A percentile compares a stretch with the other conserved stretches of the same genome.
phyloP scores from a whole-genome alignment of 768 basidiomycete genomes.

The Pholiota microspora region DNA sequence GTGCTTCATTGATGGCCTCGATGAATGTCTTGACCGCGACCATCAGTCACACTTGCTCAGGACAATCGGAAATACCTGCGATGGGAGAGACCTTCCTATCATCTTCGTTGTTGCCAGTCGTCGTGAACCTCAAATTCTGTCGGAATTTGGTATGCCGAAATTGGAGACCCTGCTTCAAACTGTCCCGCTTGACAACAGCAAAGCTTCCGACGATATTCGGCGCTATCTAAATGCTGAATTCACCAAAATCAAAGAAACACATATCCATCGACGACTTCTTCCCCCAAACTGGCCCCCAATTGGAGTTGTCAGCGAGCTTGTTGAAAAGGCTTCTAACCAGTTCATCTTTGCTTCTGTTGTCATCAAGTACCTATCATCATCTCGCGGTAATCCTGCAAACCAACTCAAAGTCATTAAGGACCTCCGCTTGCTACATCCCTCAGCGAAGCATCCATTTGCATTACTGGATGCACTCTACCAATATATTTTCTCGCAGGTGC shows the following conservation, averaged over 20 bases:
- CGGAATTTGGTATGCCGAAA: constrained; percentile 1
- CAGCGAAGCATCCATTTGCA: constrained; percentile 3
- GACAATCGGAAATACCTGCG: neutral
- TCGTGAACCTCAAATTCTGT: constrained; percentile 11
- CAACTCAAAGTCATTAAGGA: constrained; percentile 4
- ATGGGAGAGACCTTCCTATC: neutral
- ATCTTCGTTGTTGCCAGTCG: constrained; percentile 13
- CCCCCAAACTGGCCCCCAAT: constrained; percentile 7
- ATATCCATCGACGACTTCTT: neutral
- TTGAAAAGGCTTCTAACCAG: constrained; percentile 13
- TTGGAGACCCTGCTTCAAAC: neutral
- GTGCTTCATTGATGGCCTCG: constrained; percentile 13
- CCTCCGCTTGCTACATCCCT: neutral
- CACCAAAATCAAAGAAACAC: neutral
- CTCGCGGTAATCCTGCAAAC: neutral
- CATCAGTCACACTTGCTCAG: constrained; percentile 1
- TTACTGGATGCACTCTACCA: constrained; percentile 8
- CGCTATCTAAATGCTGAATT: constrained; percentile 9
- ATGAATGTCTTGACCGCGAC: constrained; percentile 9
- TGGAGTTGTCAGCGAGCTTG: constrained; percentile 6
- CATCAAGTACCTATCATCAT: constrained; percentile 7
- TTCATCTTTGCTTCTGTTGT: constrained; percentile 17
- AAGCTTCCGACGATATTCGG: constrained; percentile 8
- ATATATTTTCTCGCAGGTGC: constrained; percentile 3
- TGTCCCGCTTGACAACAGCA: constrained; percentile 6